These are phyloP conservation scores for Syncephalastrum sp. DNA, from an alignment of 371 early-diverging fungal genomes.

Conservation along the genomic window DNA sequence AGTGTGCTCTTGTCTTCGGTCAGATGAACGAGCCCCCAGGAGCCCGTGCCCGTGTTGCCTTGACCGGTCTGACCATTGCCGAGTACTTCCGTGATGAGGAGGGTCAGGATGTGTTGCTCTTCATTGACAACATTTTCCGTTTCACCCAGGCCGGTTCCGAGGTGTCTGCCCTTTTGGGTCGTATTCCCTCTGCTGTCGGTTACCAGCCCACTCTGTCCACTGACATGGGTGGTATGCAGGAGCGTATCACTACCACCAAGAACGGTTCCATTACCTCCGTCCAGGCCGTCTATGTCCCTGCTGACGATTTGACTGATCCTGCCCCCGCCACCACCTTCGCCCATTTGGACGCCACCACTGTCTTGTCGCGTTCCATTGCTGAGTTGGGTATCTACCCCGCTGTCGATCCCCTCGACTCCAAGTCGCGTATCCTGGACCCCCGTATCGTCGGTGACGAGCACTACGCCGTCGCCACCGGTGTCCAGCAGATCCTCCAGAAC, in stretches of 20 bases:
- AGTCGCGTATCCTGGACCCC: constrained; percentile 96
- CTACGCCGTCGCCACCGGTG: too few relatives aligned
- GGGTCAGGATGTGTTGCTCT: constrained; percentile 98
- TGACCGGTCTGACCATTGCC: constrained; percentile 97
- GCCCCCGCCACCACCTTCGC: constrained; percentile 99
- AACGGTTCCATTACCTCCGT: constrained; percentile 99
- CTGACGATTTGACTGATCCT: constrained; percentile 99
- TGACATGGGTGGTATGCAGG: constrained; percentile 98
- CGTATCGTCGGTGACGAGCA: too few relatives aligned
- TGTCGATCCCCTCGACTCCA: constrained; percentile 98
- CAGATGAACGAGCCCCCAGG: constrained; percentile 99
- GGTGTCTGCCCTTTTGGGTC: constrained; percentile 96
- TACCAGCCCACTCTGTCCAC: constrained; percentile 98
- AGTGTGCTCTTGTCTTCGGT: constrained; percentile 97
- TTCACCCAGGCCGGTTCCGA: constrained; percentile 94
- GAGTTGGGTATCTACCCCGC: constrained; percentile 99
- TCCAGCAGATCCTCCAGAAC: too few relatives aligned
- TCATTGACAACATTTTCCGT: constrained; percentile 99
- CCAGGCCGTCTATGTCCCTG: constrained; percentile 98
- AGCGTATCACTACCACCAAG: constrained; percentile 99
- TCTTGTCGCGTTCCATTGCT: constrained; percentile 96
- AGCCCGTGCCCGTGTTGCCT: constrained; percentile 98
- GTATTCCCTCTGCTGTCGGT: constrained; percentile 99
- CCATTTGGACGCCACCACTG: constrained; percentile 99
- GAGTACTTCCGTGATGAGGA: constrained; percentile 99